phyloP scores from a whole-genome alignment of 371 early-diverging fungal genomes.

The Vittaforma corneae region DNA sequence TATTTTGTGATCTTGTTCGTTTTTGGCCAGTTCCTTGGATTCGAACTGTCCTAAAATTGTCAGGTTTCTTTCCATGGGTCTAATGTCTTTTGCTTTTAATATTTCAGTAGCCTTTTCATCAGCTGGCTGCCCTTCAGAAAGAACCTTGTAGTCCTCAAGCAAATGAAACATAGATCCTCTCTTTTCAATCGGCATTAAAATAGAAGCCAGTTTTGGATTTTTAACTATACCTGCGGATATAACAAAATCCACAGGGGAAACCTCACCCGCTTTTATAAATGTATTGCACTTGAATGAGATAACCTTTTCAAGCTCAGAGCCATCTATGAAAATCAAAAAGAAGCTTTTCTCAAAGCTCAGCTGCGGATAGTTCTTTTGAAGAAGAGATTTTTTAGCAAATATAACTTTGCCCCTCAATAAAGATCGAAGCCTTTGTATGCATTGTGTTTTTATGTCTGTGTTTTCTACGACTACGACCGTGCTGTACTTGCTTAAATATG shows the following conservation, averaged over 20 bases:
- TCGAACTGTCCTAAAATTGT: not conserved
- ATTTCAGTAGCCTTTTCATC: constrained; percentile 15
- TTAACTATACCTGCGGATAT: constrained; percentile 4
- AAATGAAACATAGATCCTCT: constrained; percentile 14
- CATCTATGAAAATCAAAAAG: constrained; percentile 12
- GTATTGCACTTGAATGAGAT: not conserved
- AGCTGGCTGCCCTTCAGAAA: not conserved
- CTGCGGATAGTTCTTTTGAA: constrained; percentile 3
- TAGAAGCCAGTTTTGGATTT: not conserved
- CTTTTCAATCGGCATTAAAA: not conserved
- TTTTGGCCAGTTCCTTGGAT: not conserved
- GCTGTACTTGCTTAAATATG: not conserved
- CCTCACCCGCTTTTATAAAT: constrained; percentile 10
- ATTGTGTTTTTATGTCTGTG: not conserved
- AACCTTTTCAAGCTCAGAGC: not conserved
- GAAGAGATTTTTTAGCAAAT: constrained; percentile 15
- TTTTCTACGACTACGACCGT: constrained; percentile 2
- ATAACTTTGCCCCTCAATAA: constrained; percentile 6
- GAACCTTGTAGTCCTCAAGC: constrained; percentile 28
- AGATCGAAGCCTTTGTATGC: constrained; percentile 4
- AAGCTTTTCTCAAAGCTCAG: constrained; percentile 6
- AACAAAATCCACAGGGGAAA: not conserved
- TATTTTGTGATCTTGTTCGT: too few relatives aligned
- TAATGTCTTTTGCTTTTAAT: not conserved
- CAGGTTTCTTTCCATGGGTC: not conserved